Conservation (phyloP, 2,329 filamentous ascomycete species). For the Fonsecaea monophora region DNA sequence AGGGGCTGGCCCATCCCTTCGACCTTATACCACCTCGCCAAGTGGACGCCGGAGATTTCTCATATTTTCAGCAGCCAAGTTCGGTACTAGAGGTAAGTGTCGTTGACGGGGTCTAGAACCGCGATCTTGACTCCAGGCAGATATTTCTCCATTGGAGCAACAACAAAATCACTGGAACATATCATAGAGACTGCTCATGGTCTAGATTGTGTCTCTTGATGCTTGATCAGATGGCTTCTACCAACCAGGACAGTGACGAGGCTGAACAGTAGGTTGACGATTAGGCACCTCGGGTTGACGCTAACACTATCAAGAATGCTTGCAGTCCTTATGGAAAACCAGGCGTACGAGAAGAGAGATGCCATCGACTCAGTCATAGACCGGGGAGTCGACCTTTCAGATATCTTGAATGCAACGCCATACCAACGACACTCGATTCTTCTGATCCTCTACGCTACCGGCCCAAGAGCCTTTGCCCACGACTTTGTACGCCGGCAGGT, state of each 20-base stretch:
- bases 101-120: neutral
- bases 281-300: neutral
- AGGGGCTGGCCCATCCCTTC: neutral
- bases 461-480: slow-evolving; percentile 1
- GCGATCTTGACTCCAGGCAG: neutral
- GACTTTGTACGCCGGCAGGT: neutral
- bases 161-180: neutral
- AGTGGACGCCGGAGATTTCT: too few species aligned
- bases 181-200: neutral
- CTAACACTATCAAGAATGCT: neutral
- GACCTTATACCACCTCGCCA: neutral
- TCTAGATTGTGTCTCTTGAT: neutral
- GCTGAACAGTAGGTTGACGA: neutral
- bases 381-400: neutral
- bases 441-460: neutral
- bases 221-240: neutral
- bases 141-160: neutral
- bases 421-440: neutral
- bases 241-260: neutral
- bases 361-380: neutral
- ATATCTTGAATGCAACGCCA: neutral
- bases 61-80: neutral
- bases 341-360: neutral
- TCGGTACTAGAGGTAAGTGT: neutral
- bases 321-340: neutral